Evolutionary conservation across 208 protist species (phyloP).

Genomic region (Wallacemonas sp.): DNA sequence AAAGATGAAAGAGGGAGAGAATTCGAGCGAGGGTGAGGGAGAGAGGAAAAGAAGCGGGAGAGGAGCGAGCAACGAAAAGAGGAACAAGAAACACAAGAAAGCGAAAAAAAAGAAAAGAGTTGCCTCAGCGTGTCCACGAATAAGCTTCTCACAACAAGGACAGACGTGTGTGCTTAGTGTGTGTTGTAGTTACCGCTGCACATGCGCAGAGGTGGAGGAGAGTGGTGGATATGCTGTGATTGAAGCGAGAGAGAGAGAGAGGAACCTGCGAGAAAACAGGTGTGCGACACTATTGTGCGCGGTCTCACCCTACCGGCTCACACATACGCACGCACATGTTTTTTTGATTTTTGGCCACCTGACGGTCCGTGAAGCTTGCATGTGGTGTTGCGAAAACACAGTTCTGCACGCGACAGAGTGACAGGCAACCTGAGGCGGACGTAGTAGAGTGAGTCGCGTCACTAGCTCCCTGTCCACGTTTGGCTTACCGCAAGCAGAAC

Average conservation of each 20-base stretch:
- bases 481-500: too few relatives aligned
- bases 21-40: not conserved
- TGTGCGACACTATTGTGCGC: too few relatives aligned
- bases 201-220: not conserved
- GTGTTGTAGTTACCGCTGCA: too few relatives aligned
- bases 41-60: not conserved
- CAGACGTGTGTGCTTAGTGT: too few relatives aligned
- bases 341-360: constrained; percentile 1
- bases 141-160: constrained; percentile 4
- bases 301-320: too few relatives aligned
- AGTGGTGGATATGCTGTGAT: not conserved
- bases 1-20: constrained; percentile 6
- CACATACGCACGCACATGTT: too few relatives aligned
- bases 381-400: too few relatives aligned
- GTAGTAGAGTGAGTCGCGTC: too few relatives aligned
- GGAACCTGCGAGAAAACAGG: not conserved
- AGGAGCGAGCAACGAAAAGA: constrained; percentile 1
- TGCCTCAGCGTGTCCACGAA: not conserved
- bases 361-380: too few relatives aligned
- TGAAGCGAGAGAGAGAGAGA: not conserved
- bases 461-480: too few relatives aligned
- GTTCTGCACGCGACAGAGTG: too few relatives aligned
- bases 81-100: constrained; percentile 11
- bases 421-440: too few relatives aligned
- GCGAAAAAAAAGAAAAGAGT: constrained; percentile 14